Base-by-base conservation (phyloP, 2,329 filamentous ascomycete species). In the Aspergillaceae sp. region DNA sequence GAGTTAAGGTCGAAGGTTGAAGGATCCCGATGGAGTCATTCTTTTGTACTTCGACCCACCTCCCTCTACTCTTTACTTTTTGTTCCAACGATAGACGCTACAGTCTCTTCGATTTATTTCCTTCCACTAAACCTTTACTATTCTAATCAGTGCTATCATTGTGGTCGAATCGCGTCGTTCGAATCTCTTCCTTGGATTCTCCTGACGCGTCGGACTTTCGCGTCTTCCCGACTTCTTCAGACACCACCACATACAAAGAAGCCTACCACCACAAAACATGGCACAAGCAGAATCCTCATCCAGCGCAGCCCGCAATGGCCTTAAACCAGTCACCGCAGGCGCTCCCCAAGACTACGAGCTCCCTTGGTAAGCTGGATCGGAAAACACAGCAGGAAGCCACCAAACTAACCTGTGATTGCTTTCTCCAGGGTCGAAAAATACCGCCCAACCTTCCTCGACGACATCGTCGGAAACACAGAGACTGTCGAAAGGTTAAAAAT, bases 401-500 rank as follows among this genome's bases (percentile, higher is more conserved):
- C 19, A 19, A 19, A 19, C 19, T 19, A 19, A 19, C 19, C 19
- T 19, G 19, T 19, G 19, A 19, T 19, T 19, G 19, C 19, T 19
- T 19, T 19, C 9, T 45, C 5, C 52, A 96, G 91, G 92, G 92
- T 98, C 50, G 92, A 98, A 71, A 98, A 98, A 68, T 98, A 97
- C 73, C 80, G 92, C 35, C 92, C 92, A 1, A 79, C 94, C 44
- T 94, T 94, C 69, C 82, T 98, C 29, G 89, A 97, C 70, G 91
- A 98, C 71, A 84, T 98, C 44, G 92, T 98, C 45, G 92, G 92
- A 62, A 98, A 98, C 69, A 94, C 87, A 19, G 92, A 98, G 67
- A 98, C 92, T 1, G 89, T 98, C 59, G 91, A 97, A 68, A 86
- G 92, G 46, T 75, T 98, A 59, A 97, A 97, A 66, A 97, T 98